These are phyloP conservation scores for Madurella fahalii DNA, from an alignment of 2,329 filamentous ascomycete genomes.

Conservation along the genomic window DNA sequence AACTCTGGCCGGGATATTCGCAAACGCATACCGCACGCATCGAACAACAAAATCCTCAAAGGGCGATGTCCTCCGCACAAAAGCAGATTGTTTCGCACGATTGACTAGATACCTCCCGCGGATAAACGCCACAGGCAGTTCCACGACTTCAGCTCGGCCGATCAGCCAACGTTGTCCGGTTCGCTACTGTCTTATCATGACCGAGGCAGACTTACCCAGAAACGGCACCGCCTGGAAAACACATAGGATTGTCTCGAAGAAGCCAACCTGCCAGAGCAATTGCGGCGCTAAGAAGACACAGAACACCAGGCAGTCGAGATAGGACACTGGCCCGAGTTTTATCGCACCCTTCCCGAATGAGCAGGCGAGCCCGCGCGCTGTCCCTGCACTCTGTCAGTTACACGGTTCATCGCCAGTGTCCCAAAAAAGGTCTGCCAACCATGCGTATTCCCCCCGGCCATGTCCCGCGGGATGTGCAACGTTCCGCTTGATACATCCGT, in stretches of 20 bases:
- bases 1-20: slow-evolving; percentile 62
- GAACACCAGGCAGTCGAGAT: slow-evolving; percentile 72
- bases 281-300: slow-evolving; percentile 67
- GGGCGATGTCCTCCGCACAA: slow-evolving; percentile 63
- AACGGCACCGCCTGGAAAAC: slow-evolving; percentile 64
- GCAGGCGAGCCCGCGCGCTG: background rate
- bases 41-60: slow-evolving; percentile 77
- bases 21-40: slow-evolving; percentile 74
- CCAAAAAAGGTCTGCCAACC: background rate
- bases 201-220: slow-evolving; percentile 47
- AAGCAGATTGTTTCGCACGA: slow-evolving; percentile 48
- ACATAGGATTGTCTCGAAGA: slow-evolving; percentile 55
- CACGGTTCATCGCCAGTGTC: background rate
- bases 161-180: background rate
- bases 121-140: slow-evolving; percentile 56
- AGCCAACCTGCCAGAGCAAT: slow-evolving; percentile 62
- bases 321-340: slow-evolving; percentile 70
- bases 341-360: slow-evolving; percentile 41
- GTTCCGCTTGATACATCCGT: background rate
- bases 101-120: slow-evolving; percentile 51
- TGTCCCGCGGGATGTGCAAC: background rate
- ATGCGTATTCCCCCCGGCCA: background rate
- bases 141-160: slow-evolving; percentile 41
- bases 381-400: background rate
- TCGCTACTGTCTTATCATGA: too few relatives aligned